Conservation (phyloP, 2,329 filamentous ascomycete species). For the Mycogone perniciosa region DNA sequence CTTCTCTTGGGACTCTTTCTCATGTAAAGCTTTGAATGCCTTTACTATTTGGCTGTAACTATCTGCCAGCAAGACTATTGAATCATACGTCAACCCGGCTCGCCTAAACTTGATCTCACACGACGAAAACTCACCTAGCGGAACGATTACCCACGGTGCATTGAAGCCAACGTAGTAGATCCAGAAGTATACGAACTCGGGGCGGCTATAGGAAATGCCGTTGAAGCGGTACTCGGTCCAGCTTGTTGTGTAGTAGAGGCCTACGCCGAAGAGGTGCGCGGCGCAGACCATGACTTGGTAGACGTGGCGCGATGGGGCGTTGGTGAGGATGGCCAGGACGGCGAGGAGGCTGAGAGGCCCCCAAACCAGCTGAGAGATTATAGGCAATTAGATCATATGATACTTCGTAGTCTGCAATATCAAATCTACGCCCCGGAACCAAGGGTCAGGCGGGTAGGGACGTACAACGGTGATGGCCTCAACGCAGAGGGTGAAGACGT, state of each 20-base stretch:
- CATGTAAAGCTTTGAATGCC: conserved; percentile 8
- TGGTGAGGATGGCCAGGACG: conserved; percentile 38
- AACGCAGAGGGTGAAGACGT: conserved; percentile 80
- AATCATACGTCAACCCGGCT: background rate
- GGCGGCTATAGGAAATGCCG: conserved; percentile 47
- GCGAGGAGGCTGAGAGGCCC: conserved; percentile 52
- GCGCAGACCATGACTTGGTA: conserved; percentile 46
- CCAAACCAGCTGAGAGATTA: conserved; percentile 40
- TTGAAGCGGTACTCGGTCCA: conserved; percentile 39
- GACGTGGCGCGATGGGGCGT: conserved; percentile 42
- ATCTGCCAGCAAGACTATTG: conserved; percentile 8
- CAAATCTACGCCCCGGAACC: background rate
- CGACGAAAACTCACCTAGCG: conserved; percentile 38
- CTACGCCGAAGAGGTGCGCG: conserved; percentile 55
- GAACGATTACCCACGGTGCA: conserved; percentile 53
- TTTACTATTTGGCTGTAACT: conserved; percentile 5
- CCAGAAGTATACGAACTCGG: conserved; percentile 57
- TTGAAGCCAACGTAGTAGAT: conserved; percentile 58
- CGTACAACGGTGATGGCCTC: conserved; percentile 74
- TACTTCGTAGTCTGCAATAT: no score
- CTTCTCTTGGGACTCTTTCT: conserved; percentile 4
- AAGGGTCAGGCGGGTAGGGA: background rate
- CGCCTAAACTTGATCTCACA: background rate
- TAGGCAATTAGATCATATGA: background rate
- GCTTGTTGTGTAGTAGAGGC: conserved; percentile 56